Evolutionary conservation across 2,329 filamentous ascomycete species (phyloP).

Genomic region (Pseudogymnoascus verrucosus): DNA sequence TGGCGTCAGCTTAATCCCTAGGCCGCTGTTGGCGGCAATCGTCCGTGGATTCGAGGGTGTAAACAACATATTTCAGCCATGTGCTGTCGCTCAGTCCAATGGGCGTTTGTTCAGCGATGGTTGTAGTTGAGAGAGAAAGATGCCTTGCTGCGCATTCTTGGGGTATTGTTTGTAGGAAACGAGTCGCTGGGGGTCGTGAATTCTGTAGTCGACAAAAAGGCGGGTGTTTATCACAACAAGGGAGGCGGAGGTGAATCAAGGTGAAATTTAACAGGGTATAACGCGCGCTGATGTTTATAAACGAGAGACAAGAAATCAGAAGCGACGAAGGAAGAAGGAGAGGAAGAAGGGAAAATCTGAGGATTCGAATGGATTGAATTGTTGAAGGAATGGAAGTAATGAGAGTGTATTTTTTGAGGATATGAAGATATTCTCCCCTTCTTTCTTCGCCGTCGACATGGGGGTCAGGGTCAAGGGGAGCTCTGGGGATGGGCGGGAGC

Average conservation of each 20-base stretch:
- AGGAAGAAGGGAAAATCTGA: not conserved
- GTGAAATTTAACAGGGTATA: not conserved
- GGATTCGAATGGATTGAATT: not conserved
- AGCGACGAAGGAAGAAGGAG: not conserved
- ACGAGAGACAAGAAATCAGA: conserved; percentile 4
- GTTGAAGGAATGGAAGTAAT: not conserved
- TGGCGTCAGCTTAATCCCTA: conserved; percentile 58
- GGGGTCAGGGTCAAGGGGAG: not conserved
- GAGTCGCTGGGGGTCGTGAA: not conserved
- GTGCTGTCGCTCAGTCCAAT: conserved; percentile 10
- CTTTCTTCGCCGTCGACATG: not conserved
- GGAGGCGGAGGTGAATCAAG: not conserved
- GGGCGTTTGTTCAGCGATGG: not conserved
- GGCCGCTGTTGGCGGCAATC: conserved; percentile 24
- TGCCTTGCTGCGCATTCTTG: not conserved
- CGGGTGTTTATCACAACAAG: conserved; percentile 2
- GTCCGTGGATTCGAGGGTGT: conserved; percentile 27
- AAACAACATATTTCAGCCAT: conserved; percentile 29
- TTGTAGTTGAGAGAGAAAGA: not conserved
- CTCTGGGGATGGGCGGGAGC: not conserved
- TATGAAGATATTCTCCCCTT: not conserved
- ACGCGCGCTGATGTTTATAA: not conserved
- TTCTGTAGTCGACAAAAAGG: not conserved
- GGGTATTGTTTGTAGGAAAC: not conserved
- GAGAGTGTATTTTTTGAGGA: not conserved